Evolutionary conservation across 129 eudicot genomes (phyloP).

Genomic region (Dittrichia graveolens): DNA sequence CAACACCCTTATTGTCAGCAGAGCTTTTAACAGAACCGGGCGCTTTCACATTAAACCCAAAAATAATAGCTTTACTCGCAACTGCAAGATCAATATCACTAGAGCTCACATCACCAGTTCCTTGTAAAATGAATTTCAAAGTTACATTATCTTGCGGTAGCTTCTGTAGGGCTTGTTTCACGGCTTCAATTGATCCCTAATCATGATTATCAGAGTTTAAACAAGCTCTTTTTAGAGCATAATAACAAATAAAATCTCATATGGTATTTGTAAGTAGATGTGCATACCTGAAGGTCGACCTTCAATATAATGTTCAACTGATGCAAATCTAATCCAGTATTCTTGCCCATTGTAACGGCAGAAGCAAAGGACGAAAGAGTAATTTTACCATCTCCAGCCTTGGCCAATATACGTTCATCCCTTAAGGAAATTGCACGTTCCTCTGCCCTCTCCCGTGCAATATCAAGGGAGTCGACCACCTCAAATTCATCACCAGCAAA

Average conservation of each 20-base stretch:
- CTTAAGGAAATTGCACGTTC: slow-evolving; percentile 65
- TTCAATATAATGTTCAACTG: slow-evolving; percentile 78
- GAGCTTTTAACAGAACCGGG: slow-evolving; percentile 82
- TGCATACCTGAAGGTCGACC: slow-evolving; percentile 88
- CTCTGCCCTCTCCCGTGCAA: slow-evolving; percentile 90
- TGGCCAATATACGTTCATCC: slow-evolving; percentile 70
- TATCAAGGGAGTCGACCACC: slow-evolving; percentile 79
- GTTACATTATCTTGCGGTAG: slow-evolving; percentile 94
- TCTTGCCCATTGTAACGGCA: slow-evolving; percentile 78
- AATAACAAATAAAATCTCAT: not conserved
- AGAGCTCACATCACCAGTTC: slow-evolving; percentile 79
- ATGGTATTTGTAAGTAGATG: not conserved
- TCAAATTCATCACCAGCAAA: slow-evolving; percentile 94
- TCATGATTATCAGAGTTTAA: slow-evolving; percentile 25
- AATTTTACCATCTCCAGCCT: slow-evolving; percentile 87
- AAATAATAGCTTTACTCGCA: slow-evolving; percentile 76
- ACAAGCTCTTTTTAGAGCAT: slow-evolving; percentile 11
- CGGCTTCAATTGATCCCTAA: slow-evolving; percentile 97
- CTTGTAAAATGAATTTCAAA: slow-evolving; percentile 85
- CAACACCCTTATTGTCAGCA: slow-evolving; percentile 79
- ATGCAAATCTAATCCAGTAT: slow-evolving; percentile 83
- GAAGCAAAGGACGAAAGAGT: slow-evolving; percentile 92
- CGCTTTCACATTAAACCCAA: slow-evolving; percentile 87
- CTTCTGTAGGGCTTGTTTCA: slow-evolving; percentile 83
- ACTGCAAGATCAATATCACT: slow-evolving; percentile 97